These are phyloP conservation scores for Hypoxylon intermedium DNA, from an alignment of 495 filamentous ascomycete genomes.

Conservation along the genomic window DNA sequence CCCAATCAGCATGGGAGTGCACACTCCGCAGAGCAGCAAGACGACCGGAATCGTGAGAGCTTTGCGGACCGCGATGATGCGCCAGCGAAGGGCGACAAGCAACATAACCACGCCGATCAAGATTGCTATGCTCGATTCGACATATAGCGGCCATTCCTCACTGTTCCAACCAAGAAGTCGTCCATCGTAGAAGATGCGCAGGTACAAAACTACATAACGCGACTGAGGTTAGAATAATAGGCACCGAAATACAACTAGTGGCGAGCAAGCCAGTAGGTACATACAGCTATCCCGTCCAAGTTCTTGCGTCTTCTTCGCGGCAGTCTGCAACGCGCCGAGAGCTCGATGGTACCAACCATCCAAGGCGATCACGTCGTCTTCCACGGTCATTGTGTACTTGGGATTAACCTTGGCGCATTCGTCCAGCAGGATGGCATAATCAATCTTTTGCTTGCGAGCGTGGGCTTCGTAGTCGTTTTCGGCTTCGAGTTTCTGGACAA, in stretches of 20 bases:
- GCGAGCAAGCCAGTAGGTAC: too few species aligned
- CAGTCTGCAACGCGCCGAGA: conserved; percentile 46
- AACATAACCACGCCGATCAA: conserved; percentile 13
- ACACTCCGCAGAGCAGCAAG: conserved; percentile 26
- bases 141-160: conserved; percentile 57
- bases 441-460: conserved; percentile 54
- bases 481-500: conserved; percentile 41
- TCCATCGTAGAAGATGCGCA: conserved; percentile 65
- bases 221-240: background rate
- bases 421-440: conserved; percentile 58
- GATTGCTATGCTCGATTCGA: conserved; percentile 44
- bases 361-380: conserved; percentile 62
- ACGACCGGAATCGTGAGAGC: conserved; percentile 19
- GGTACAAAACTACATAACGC: conserved; percentile 51
- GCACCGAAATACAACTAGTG: too few species aligned
- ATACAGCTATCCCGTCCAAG: conserved; percentile 43
- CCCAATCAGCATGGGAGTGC: conserved; percentile 40
- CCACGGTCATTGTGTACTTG: conserved; percentile 59
- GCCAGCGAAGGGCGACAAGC: conserved; percentile 17
- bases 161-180: conserved; percentile 62
- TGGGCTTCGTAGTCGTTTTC: conserved; percentile 36
- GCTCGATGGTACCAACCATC: conserved; percentile 60
- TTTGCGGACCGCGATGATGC: conserved; percentile 8
- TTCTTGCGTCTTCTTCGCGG: conserved; percentile 38
- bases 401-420: conserved; percentile 54